Evolutionary conservation across 805 yeast species (phyloP).

Genomic region (Wickerhamomyces mucosus): DNA sequence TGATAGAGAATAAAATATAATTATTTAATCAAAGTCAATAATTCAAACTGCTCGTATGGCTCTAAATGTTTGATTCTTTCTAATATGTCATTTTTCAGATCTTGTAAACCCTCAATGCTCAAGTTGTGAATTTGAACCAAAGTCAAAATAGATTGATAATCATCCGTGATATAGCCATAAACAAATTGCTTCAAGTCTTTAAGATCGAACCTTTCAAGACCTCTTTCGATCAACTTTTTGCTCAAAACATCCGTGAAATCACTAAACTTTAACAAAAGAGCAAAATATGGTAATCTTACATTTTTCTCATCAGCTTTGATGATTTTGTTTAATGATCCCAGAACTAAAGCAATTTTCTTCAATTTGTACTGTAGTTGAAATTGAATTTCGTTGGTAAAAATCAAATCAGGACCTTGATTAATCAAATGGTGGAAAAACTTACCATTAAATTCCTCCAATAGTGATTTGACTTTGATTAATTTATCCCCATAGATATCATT

Average conservation of each 20-base stretch:
- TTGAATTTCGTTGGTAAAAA: conserved; percentile 17
- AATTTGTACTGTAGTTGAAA: conserved; percentile 15
- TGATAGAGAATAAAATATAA: neutral
- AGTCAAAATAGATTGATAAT: conserved; percentile 9
- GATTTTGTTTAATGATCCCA: conserved; percentile 14
- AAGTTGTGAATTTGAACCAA: conserved; percentile 10
- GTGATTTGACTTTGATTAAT: conserved; percentile 24
- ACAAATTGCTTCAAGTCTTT: conserved; percentile 7
- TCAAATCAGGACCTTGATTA: conserved; percentile 35
- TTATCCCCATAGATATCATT: conserved; percentile 52
- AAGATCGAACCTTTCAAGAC: conserved; percentile 16
- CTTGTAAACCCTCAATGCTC: conserved; percentile 8
- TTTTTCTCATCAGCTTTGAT: conserved; percentile 13
- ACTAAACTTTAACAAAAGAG: conserved; percentile 14
- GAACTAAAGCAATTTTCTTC: conserved; percentile 17
- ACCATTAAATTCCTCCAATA: conserved; percentile 34
- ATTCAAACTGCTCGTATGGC: conserved; percentile 12
- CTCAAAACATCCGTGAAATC: conserved; percentile 12
- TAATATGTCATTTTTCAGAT: conserved; percentile 10
- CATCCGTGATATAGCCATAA: conserved; percentile 5
- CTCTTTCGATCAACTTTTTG: conserved; percentile 17
- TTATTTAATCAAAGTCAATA: conserved; percentile 4
- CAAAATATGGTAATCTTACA: conserved; percentile 10
- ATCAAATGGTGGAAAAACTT: conserved; percentile 30
- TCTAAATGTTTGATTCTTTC: conserved; percentile 8